These are phyloP conservation scores for Trichoderma sp. DNA, from an alignment of 2,329 filamentous ascomycete genomes.

Conservation along the genomic window DNA sequence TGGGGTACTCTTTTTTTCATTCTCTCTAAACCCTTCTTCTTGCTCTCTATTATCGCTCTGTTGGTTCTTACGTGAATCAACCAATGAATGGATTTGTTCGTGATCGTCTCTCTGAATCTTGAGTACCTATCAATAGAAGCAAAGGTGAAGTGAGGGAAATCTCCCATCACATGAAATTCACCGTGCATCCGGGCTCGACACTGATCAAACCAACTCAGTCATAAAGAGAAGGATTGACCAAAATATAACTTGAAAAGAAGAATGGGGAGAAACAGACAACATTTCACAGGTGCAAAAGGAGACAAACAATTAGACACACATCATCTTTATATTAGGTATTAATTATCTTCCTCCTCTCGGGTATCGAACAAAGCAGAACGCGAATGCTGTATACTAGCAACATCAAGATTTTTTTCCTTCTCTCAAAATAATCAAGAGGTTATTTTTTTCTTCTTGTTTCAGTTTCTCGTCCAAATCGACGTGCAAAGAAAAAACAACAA, in stretches of 20 bases:
- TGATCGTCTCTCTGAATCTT: no score
- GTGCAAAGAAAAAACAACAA: constrained; percentile 33
- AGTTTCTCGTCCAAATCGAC: constrained; percentile 30
- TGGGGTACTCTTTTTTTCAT: background rate
- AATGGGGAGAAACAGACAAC: background rate
- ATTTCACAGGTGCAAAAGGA: background rate
- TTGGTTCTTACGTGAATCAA: no score
- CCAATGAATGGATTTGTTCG: no score
- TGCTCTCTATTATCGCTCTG: background rate
- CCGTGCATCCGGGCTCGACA: no score
- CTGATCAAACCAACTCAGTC: background rate
- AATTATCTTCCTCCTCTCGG: constrained; percentile 44
- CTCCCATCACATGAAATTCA: no score
- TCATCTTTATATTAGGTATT: constrained; percentile 50
- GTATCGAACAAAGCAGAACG: constrained; percentile 46
- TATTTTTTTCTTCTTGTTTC: constrained; percentile 32
- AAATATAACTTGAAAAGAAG: background rate
- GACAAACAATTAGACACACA: constrained; percentile 38
- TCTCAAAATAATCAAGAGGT: no score
- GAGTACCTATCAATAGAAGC: no score
- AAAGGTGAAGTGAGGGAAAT: no score
- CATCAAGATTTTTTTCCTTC: constrained; percentile 21
- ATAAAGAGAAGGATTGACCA: background rate
- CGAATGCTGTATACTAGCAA: constrained; percentile 37
- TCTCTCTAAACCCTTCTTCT: no score